Evolutionary conservation across 768 basidiomycete species (phyloP).

Genomic region (Amanita fuliginea): DNA sequence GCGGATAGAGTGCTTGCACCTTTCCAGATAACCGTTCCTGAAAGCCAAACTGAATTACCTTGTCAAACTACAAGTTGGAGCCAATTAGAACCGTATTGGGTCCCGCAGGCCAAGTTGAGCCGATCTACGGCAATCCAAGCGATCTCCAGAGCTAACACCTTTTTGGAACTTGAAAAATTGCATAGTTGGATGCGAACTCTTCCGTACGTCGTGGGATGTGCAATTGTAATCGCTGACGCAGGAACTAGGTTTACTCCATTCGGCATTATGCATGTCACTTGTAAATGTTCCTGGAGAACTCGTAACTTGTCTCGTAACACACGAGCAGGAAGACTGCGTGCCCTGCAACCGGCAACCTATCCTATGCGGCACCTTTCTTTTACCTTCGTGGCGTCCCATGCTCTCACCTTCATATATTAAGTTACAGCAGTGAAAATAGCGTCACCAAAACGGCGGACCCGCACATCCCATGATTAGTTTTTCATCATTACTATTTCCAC

Average conservation of each 20-base stretch:
- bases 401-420: conserved; percentile 1
- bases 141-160: background rate
- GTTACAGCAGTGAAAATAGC: background rate
- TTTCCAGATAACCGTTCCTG: conserved; percentile 2
- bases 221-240: background rate
- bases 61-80: conserved; percentile 2
- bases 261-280: conserved; percentile 1
- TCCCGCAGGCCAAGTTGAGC: background rate
- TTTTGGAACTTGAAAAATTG: background rate
- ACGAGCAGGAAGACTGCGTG: background rate
- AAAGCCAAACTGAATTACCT: conserved; percentile 8
- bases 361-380: background rate
- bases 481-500: background rate
- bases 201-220: background rate
- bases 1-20: conserved; percentile 3
- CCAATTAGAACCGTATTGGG: conserved; percentile 5
- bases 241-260: conserved; percentile 6
- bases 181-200: background rate
- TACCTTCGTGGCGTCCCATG: conserved; percentile 2
- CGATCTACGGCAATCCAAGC: conserved; percentile 3
- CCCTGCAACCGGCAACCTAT: conserved; percentile 1
- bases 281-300: conserved; percentile 2
- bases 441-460: background rate
- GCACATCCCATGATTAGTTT: background rate
- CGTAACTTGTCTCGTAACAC: conserved; percentile 1